Base-by-base conservation (phyloP, 2,329 filamentous ascomycete genomes). In the Ophiocordyceps camponoti-leonardi region DNA sequence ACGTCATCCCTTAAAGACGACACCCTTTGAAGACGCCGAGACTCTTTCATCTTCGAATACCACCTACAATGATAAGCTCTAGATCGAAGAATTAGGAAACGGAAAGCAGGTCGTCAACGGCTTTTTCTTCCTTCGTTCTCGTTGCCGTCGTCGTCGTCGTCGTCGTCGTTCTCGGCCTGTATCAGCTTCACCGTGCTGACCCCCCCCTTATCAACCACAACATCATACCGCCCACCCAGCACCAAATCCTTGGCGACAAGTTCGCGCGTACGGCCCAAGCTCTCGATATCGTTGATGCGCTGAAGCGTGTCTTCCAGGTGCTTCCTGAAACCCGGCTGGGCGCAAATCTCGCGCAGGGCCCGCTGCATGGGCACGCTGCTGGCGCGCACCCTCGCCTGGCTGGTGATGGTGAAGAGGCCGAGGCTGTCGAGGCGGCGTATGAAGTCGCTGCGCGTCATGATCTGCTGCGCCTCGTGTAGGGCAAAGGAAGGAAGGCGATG, bases 391-490 rank as follows among this genome's bases (percentile, higher is more conserved):
- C 83, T 82, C 16, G 88, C 86, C 39, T 75, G 73, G 47, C 81
- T 86, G 49, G 93, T 90, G 56, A 98, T 96, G 50, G 85, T 92
- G 65, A 96, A 95, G 48, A 98, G 77, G 59, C 96, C 96, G 49
- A 92, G 76, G 51, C 92, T 85, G 64, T 98, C 92, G 58, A 96
- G 88, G 49, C 79, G 73, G 52, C 92, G 80, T 55, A 96, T 88
- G 60, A 96, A 98, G 62, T 98, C 92, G 48, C 86, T 82, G 45
- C 92, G 75, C 14, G 92, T 96, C 90, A 95, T 95, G 59, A 95
- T 82, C 62, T 95, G 75, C 50, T 90, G 82, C 0, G 87, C 86
- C 52, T 82, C 74, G 59, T 94, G 86, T 46, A 94, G 77, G 0
- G 84, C 78, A 50, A 86, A 82, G 39, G 84, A 75, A 0, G 92